Evolutionary conservation across 768 basidiomycete species (phyloP).

Genomic region (Suillus subaureus): DNA sequence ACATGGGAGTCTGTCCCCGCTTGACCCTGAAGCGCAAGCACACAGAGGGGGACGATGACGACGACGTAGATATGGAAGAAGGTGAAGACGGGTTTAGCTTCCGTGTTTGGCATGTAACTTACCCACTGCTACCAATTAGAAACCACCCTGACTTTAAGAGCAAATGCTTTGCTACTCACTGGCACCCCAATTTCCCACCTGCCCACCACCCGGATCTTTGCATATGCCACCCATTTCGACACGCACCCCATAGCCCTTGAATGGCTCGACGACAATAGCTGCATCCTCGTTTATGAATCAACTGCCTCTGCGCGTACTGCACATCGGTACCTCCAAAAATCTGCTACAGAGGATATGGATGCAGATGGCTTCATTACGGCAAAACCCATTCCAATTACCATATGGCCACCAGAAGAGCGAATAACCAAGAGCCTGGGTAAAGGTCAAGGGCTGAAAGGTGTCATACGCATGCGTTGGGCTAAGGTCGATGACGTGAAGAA

Average conservation of each 20-base stretch:
- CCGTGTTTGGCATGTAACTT: slow-evolving; percentile 15
- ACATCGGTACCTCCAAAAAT: slow-evolving; percentile 53
- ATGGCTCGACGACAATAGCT: slow-evolving; percentile 86
- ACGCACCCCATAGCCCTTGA: slow-evolving; percentile 75
- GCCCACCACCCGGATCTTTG: slow-evolving; percentile 77
- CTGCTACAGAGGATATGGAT: slow-evolving; percentile 49
- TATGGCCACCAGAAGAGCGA: slow-evolving; percentile 82
- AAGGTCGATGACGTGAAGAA: slow-evolving; percentile 72
- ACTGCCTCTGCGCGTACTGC: slow-evolving; percentile 55
- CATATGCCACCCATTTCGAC: slow-evolving; percentile 80
- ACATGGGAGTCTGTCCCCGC: slow-evolving; percentile 39
- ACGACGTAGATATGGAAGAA: slow-evolving; percentile 37
- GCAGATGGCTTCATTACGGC: slow-evolving; percentile 62
- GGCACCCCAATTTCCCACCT: slow-evolving; percentile 76
- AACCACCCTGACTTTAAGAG: slow-evolving; percentile 41
- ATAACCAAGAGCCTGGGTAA: slow-evolving; percentile 73
- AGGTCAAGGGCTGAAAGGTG: slow-evolving; percentile 66
- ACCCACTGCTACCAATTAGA: slow-evolving; percentile 33
- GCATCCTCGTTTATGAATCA: slow-evolving; percentile 73
- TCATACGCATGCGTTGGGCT: slow-evolving; percentile 79
- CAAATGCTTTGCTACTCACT: slow-evolving; percentile 70
- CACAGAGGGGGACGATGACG: slow-evolving; percentile 39
- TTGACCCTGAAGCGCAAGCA: slow-evolving; percentile 52
- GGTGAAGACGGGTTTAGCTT: slow-evolving; percentile 13
- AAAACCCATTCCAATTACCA: slow-evolving; percentile 66